These are phyloP conservation scores for Trichosporon sp. DNA, from an alignment of 1,284 basidiomycete species.

Conservation along the genomic window DNA sequence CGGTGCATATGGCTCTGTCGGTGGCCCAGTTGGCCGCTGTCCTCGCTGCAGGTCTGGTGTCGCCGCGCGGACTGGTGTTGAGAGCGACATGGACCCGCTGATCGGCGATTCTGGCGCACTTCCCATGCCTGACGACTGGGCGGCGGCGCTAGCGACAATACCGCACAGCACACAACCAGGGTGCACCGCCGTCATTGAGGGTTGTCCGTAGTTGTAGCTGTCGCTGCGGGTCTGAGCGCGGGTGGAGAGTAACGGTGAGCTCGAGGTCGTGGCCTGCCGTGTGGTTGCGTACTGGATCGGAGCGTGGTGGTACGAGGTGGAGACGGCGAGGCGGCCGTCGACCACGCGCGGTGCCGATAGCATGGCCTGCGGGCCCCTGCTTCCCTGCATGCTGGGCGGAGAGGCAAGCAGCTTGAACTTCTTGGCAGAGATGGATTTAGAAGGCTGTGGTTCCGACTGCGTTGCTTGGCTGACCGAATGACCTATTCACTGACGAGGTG, in stretches of 20 bases:
- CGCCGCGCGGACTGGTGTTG: constrained; percentile 12
- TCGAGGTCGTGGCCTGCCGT: neutral
- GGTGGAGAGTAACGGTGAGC: neutral
- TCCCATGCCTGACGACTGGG: neutral
- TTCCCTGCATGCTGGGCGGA: neutral
- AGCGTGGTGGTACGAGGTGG: neutral
- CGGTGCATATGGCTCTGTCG: neutral
- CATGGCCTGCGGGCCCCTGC: neutral
- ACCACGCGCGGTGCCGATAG: neutral
- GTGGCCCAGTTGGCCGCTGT: neutral
- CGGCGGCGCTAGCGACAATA: constrained; percentile 22
- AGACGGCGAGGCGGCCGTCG: neutral
- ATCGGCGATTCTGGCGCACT: constrained; percentile 8
- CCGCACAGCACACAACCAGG: constrained; percentile 36
- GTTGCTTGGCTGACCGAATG: too few species aligned
- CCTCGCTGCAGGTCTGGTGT: constrained; percentile 16
- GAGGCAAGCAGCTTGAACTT: neutral
- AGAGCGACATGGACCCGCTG: constrained; percentile 4
- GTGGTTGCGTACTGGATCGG: neutral
- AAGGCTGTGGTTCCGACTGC: neutral
- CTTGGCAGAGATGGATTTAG: constrained; percentile 2
- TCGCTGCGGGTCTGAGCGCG: neutral
- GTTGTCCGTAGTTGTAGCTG: neutral
- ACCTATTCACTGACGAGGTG: too few species aligned
- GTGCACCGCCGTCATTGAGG: constrained; percentile 5